Evolutionary conservation across 116 monocot species (phyloP), one percentile per base, ranked within the genome.

Genomic region (Iris pallida): DNA sequence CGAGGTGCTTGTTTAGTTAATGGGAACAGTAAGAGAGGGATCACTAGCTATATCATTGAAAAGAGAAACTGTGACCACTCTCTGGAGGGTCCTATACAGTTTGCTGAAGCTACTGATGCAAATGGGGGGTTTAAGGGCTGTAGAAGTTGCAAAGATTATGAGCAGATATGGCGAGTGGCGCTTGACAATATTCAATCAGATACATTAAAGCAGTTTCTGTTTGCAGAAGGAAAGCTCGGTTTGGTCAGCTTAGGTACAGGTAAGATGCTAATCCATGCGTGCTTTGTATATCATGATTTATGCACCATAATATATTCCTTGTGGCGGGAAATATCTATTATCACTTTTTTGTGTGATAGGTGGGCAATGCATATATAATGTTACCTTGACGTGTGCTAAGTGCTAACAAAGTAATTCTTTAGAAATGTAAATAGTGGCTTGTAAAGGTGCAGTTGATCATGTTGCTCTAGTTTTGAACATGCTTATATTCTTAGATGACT

Each of bases 211-310:
- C 65, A 80, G 42, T 90, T 98, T 71, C 63, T 98, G 70, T 75
- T 56, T 76, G 66, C 82, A 75, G 90, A 90, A 65, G 93, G 83
- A 73, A 90, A 70, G 65, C 70, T 98, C 42, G 59, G 67, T 57
- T 83, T 88, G 55, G 80, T 98, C 74, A 88, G 61, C 65, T 71
- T 83, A 63, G 98, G 93, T 65, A 63, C 78, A 42, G 98, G 98
- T 90, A 84, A 76, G 76, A 64, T 75, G 45, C 76, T 43, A n/a
- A 16, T 8, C 59, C 6, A 13, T 46, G 11, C 49, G 5, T 15
- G 1, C 41, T 55, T 67, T 42, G 13, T 43, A 54, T 30, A 30
- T 30, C 30, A 30, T 30, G 30, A 30, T 30, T 30, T 30, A 3
- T 30, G 30, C 30, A 30, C 30, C 30, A 3, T 30, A 30, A 30